Base-by-base conservation (phyloP, 805 yeast genomes). In the Metschnikowia koreensis region DNA sequence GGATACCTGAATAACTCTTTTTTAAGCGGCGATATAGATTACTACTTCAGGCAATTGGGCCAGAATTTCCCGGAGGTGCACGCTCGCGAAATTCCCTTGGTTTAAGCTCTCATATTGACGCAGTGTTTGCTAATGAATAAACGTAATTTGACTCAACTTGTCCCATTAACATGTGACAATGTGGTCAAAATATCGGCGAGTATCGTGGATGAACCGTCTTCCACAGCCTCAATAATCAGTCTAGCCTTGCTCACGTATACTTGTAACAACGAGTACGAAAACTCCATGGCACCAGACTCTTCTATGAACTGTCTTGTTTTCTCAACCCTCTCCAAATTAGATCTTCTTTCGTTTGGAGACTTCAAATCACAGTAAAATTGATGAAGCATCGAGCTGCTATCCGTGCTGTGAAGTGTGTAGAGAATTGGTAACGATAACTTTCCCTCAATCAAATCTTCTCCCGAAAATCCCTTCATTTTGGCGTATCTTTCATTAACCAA, bases 391-490 rank as follows among this genome's bases (percentile, higher is more conserved):
- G 54, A 34, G 13, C 46, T 28, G 13, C 34, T 33, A 7, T 38
- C 17, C 16, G 38, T 12, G 16, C 46, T 41, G 15, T 38, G 50
- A n/a, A 59, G 52, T 3, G 54, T 61, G 66, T 89, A 94, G 15
- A 92, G 79, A 1, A 92, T 82, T 0, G 97, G 97, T 56, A 89
- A 87, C 0, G 96, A 89, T 53, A 87, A 81, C 67, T 91, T 92
- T 0, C 97, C 97, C 65, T 92, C 97, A 0, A 90, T 82, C 31
- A 92, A 77, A 63, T 92, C 98, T 60, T 92, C 97, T 6, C 76
- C 74, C 48, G 89, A 82, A 56, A 80, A 80, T 2, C 77, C 77
- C 2, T 96, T 96, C 76, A 89, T 87, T 63, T 82, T 83, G 26
- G 72, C 65, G 44, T 76, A 70, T 10, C 69, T 68, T 26, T 72